phyloP scores from a whole-genome alignment of 345 rosid species.

The Pistacia atlantica region DNA sequence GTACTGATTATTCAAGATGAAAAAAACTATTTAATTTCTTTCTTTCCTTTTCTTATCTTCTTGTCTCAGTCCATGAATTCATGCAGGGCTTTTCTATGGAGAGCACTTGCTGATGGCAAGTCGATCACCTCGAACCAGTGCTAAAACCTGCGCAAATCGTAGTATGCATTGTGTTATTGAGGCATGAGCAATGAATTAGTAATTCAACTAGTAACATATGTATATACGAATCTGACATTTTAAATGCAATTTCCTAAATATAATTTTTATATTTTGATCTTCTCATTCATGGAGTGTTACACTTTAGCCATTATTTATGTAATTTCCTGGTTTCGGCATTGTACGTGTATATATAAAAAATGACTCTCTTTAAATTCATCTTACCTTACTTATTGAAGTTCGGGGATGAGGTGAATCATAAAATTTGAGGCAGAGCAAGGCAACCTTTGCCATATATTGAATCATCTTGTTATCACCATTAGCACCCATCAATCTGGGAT shows the following conservation, averaged over 20 bases:
- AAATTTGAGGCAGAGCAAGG: conserved; percentile 42
- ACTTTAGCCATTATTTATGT: too few relatives aligned
- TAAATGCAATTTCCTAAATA: too few relatives aligned
- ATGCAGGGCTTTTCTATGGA: too few relatives aligned
- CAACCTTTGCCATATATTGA: conserved; percentile 39
- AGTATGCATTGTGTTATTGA: not conserved
- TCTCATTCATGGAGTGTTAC: too few relatives aligned
- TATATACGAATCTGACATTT: too few relatives aligned
- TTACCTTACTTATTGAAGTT: conserved; percentile 43
- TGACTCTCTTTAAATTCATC: not conserved
- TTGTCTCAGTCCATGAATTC: not conserved
- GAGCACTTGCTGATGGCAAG: conserved; percentile 17
- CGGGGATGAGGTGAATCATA: not conserved
- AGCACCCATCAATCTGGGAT: conserved; percentile 40
- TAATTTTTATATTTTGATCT: too few relatives aligned
- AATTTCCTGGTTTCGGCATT: too few relatives aligned
- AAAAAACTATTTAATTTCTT: too few relatives aligned
- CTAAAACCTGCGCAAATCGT: conserved; percentile 39
- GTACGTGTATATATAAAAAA: too few relatives aligned
- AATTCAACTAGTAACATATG: not conserved
- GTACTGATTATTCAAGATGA: not conserved
- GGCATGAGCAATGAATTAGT: not conserved
- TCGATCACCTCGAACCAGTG: conserved; percentile 48
- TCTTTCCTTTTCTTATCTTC: not conserved
- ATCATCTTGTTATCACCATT: conserved; percentile 23